Evolutionary conservation across 805 yeast genomes (phyloP), one percentile per base, ranked within the genome.

Genomic region (Hanseniaspora meyeri): DNA sequence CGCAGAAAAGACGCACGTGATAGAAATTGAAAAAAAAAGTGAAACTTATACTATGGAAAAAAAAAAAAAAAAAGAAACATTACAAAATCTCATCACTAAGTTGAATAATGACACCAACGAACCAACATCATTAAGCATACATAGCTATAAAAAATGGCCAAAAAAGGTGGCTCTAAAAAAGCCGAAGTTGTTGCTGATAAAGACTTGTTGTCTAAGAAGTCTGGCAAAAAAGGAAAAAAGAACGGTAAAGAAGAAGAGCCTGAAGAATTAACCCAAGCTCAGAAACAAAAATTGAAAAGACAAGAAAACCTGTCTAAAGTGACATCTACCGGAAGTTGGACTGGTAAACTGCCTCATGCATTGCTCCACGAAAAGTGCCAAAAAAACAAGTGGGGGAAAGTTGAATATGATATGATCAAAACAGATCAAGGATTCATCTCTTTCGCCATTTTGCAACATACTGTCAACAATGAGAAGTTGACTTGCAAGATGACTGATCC

Each of bases 311-410:
- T 81, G 61, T 66, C 77, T 32, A 69, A 75, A n/a, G 85, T 82
- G 0, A 77, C 85, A 0, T 82, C 85, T 16, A 77, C 84, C 39
- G 72, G 82, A 47, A 87, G 91, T 32, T 89, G 96, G 96, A 89
- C 96, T 0, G 98, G 98, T 1, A 91, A 91, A 63, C 73, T 91
- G 16, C 97, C 98, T 0, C 88, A 86, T 2, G 82, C 93, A 0
- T 69, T 91, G 17, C 75, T 91, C 4, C 87, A 87, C 64, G 98
- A 91, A 64, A 83, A 82, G 60, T 85, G 93, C 60, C 96, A 87
- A 66, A 85, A 83, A 66, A 81, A 78, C 58, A 87, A 88, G 68
- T 91, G 98, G 98, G 84, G 82, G 58, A 83, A 83, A 61, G 95
- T 87, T 3, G 82, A 77, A 24, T 87, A 87, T 62, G 90, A 86